Conservation (phyloP, 805 yeast genomes). For the Candida oleophila region DNA sequence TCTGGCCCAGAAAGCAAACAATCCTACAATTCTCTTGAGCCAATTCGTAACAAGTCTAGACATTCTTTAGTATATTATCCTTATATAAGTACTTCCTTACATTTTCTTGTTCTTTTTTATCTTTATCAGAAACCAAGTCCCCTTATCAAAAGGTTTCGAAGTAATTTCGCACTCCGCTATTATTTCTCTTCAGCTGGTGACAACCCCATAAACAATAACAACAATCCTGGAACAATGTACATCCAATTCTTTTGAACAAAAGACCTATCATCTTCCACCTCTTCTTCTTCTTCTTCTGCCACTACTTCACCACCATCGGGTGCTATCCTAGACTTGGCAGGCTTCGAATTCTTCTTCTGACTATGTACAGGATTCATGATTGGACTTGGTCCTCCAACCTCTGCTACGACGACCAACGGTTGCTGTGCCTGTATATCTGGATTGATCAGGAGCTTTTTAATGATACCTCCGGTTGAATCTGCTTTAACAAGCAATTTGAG, state of each 20-base stretch:
- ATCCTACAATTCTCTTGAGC: no score
- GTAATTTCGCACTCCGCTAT: background rate
- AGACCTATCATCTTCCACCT: constrained; percentile 33
- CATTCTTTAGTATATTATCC: no score
- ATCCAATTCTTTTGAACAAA: constrained; percentile 65
- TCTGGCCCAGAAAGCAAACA: no score
- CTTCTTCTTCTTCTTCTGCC: constrained; percentile 20
- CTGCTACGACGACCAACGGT: constrained; percentile 6
- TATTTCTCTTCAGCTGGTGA: constrained; percentile 15
- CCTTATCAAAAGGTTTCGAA: no score
- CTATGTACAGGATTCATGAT: constrained; percentile 23
- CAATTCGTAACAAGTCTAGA: no score
- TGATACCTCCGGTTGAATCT: background rate
- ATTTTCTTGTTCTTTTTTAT: no score
- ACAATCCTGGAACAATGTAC: constrained; percentile 52
- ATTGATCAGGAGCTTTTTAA: background rate
- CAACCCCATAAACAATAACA: constrained; percentile 33
- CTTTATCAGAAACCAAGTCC: no score
- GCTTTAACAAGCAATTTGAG: constrained; percentile 3
- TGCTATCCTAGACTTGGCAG: constrained; percentile 17
- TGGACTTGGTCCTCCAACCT: constrained; percentile 23
- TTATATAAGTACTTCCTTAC: no score
- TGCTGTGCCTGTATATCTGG: background rate
- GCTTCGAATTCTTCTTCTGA: constrained; percentile 16
- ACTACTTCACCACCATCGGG: constrained; percentile 15